phyloP scores from a whole-genome alignment of 371 early-diverging fungal species.

The Apophysomyces sp. region DNA sequence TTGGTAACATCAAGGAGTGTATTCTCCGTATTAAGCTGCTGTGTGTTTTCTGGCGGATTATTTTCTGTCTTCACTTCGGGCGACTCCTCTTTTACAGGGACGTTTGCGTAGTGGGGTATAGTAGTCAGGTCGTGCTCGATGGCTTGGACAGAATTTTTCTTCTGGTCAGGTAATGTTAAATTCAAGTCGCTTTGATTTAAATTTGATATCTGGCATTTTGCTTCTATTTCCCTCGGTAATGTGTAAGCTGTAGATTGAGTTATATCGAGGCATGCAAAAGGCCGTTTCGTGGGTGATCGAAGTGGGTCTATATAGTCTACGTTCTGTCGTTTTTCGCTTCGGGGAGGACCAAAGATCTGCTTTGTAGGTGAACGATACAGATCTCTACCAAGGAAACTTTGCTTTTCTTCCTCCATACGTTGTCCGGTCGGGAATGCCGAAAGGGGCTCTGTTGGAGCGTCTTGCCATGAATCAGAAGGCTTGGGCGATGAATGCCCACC shows the following conservation, averaged over 20 bases:
- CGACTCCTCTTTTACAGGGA: too few species aligned
- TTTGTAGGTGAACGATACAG: background rate
- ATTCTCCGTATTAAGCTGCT: background rate
- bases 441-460: conserved; percentile 1
- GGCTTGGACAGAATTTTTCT: too few species aligned
- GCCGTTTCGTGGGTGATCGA: background rate
- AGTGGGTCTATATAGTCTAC: background rate
- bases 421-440: background rate
- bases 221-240: background rate
- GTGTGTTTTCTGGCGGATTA: background rate
- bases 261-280: background rate
- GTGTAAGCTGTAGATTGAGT: background rate
- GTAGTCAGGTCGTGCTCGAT: too few species aligned
- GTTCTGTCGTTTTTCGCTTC: background rate
- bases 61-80: background rate
- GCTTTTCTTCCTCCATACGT: background rate
- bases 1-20: background rate
- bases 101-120: too few species aligned
- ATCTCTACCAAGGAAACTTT: background rate
- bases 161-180: too few species aligned
- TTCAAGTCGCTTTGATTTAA: background rate
- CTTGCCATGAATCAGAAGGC: conserved; percentile 4
- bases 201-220: background rate
- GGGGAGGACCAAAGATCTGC: background rate
- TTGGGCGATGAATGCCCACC: background rate